phyloP scores from a whole-genome alignment of 768 basidiomycete species.

The Podaxis rugospora region DNA sequence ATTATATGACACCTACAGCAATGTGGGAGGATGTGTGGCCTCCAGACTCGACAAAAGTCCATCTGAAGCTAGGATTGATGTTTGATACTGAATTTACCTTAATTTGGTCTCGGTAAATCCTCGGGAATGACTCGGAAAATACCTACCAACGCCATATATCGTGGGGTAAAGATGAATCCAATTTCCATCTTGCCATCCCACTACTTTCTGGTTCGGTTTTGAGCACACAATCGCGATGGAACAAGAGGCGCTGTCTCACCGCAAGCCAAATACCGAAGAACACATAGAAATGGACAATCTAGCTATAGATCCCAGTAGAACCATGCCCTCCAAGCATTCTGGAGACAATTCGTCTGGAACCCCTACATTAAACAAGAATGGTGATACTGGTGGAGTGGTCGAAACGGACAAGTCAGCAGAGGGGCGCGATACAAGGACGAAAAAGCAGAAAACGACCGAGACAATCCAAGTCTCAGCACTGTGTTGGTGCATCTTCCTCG shows the following conservation, averaged over 20 bases:
- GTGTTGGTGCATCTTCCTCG: conserved; percentile 54
- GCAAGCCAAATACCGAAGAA: not conserved
- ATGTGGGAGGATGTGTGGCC: too few species aligned
- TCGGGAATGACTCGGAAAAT: too few species aligned
- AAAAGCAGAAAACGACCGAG: conserved; percentile 19
- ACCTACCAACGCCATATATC: too few species aligned
- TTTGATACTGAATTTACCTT: too few species aligned
- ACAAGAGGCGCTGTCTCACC: not conserved
- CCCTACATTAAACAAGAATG: not conserved
- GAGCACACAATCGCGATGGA: not conserved
- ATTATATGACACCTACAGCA: too few species aligned
- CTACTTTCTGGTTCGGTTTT: too few species aligned
- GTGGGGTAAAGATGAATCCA: too few species aligned
- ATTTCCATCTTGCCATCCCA: too few species aligned
- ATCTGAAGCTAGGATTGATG: too few species aligned
- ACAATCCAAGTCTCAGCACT: conserved; percentile 49
- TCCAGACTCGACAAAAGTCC: too few species aligned
- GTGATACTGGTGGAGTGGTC: not conserved
- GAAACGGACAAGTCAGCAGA: not conserved
- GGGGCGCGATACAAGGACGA: conserved; percentile 10
- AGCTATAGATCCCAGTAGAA: too few species aligned
- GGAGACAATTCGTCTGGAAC: not conserved
- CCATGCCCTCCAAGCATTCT: not conserved
- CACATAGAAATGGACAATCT: not conserved
- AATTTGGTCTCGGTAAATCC: too few species aligned